Evolutionary conservation across 805 yeast genomes (phyloP).

Genomic region (Yarrowia sp.): DNA sequence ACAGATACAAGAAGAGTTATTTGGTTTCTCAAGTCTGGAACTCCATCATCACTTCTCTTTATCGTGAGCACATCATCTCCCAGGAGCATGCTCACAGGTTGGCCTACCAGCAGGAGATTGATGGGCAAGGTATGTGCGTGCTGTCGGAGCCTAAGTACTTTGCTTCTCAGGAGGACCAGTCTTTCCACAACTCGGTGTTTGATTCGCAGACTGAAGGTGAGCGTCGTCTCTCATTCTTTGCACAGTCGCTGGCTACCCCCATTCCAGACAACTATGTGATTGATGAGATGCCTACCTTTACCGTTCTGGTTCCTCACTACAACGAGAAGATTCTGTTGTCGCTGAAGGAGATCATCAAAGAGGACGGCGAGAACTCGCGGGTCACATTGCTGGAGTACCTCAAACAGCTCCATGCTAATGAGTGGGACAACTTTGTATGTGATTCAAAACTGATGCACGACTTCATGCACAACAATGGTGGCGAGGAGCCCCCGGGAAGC

Average conservation of each 20-base stretch:
- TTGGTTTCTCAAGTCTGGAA: slow-evolving; percentile 77
- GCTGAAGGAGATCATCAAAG: slow-evolving; percentile 72
- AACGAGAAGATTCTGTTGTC: slow-evolving; percentile 76
- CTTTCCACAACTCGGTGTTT: slow-evolving; percentile 56
- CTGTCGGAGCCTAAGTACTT: slow-evolving; percentile 75
- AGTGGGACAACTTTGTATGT: slow-evolving; percentile 78
- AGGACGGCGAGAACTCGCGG: slow-evolving; percentile 59
- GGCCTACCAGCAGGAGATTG: slow-evolving; percentile 50
- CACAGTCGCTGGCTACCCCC: slow-evolving; percentile 84
- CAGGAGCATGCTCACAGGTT: slow-evolving; percentile 69
- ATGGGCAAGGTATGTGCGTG: slow-evolving; percentile 43
- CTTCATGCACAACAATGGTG: slow-evolving; percentile 12
- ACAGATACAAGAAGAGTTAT: slow-evolving; percentile 51
- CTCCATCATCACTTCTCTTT: slow-evolving; percentile 78
- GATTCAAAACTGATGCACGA: slow-evolving; percentile 54
- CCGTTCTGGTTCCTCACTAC: slow-evolving; percentile 85
- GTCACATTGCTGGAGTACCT: slow-evolving; percentile 77
- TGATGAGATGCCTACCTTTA: slow-evolving; percentile 72
- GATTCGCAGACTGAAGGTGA: slow-evolving; percentile 72
- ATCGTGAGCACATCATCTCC: slow-evolving; percentile 72
- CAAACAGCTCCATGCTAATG: slow-evolving; percentile 65
- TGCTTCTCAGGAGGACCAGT: slow-evolving; percentile 76
- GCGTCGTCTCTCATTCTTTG: slow-evolving; percentile 81
- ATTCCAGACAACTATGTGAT: slow-evolving; percentile 70
- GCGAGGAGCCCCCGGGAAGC: background rate